Base-by-base conservation (phyloP, 768 basidiomycete species). In the Amylocystis lapponica region DNA sequence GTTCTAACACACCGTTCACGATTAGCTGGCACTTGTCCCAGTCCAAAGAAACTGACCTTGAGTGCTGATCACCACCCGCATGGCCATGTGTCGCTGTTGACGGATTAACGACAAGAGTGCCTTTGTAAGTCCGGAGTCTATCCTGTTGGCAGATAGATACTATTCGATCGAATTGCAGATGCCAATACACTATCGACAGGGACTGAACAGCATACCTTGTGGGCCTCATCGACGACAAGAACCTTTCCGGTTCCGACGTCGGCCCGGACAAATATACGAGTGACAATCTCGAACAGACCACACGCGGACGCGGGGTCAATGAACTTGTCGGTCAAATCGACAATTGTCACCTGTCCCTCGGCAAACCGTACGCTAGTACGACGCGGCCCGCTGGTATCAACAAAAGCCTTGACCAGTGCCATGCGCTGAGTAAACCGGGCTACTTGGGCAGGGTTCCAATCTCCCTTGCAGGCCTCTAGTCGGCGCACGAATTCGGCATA, bases 311-410 rank as follows among this genome's bases (percentile, higher is more conserved):
- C 67, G 1, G 78, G 62, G 52, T 87, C 85, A 8, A 86, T 71
- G 50, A 86, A 86, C 0, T 84, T 81, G 43, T 85, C 85, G 0
- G 85, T 83, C 0, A 86, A 64, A 48, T 86, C 85, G 3, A 86
- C 56, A 10, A 87, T 79, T 0, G 81, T 84, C 4, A 87, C 47
- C 45, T 78, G 74, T 0, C 83, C 83, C 1, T 70, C 50, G 0
- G 54, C 61, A 50, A 86, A 86, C 19, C 39, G 37, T n/a, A 33
- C 25, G 12, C 72, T n/a, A 41, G 61, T 34, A 50, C 56, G 72
- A 16, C 42, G 61, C 36, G 50, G 57, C 30, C 16, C 21, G 45
- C 12, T 30, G 23, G 51, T 58, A 7, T 72, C 71, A 40, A 83
- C 53, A 43, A 86, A 87, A 0, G 80, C 74, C 0, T 64, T 75